These are phyloP conservation scores for Pyrus bretschneideri DNA, from an alignment of 306 rosid species.

Conservation along the genomic window DNA sequence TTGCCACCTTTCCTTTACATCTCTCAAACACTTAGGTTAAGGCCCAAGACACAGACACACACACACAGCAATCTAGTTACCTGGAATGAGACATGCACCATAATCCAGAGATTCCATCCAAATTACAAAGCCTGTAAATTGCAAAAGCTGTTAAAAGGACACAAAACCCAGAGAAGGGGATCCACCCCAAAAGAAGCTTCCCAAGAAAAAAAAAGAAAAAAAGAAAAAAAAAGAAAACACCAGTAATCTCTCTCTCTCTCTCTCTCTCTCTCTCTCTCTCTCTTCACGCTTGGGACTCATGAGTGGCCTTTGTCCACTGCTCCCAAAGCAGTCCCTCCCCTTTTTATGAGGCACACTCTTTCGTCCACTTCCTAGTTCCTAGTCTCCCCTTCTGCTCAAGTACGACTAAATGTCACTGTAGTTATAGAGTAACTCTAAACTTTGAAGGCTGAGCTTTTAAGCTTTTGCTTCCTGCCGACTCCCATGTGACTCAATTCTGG, in stretches of 20 bases:
- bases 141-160: neutral
- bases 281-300: slow-evolving; percentile 6
- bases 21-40: neutral
- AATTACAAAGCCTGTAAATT: neutral
- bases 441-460: neutral
- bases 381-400: slow-evolving; percentile 6
- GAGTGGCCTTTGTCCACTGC: neutral
- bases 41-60: neutral
- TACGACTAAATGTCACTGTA: slow-evolving; percentile 11
- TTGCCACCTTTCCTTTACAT: neutral
- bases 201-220: slow-evolving; percentile 8
- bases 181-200: slow-evolving; percentile 11
- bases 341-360: slow-evolving; percentile 25
- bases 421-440: slow-evolving; percentile 2
- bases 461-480: neutral
- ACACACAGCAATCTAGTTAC: neutral
- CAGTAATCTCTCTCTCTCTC: neutral
- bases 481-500: slow-evolving; percentile 39
- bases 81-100: neutral
- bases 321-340: slow-evolving; percentile 22
- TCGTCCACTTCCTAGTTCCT: slow-evolving; percentile 20
- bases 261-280: neutral
- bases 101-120: neutral
- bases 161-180: neutral
- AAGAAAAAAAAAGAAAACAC: neutral